Conservation (phyloP, 257 asterid genomes). For the Nemophila menziesii region DNA sequence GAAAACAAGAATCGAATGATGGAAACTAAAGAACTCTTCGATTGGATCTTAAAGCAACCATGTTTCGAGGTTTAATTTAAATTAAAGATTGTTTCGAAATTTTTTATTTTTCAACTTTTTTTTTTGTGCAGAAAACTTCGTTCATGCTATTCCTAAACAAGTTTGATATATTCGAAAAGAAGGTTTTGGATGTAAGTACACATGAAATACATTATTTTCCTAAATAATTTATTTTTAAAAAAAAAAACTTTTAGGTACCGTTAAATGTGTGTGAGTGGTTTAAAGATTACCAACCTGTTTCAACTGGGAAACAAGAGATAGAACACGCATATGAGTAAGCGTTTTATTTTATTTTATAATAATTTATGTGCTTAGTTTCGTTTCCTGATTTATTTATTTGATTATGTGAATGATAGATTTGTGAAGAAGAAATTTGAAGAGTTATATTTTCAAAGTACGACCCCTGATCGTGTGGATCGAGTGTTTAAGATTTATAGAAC, state of each 20-base stretch:
- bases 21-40: conserved; percentile 96
- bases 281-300: conserved; percentile 88
- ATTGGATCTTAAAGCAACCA: conserved; percentile 94
- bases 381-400: neutral
- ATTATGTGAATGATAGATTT: conserved; percentile 38
- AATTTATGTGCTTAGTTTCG: conserved; percentile 3
- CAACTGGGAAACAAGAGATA: conserved; percentile 89
- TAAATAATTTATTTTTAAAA: neutral
- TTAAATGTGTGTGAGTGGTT: conserved; percentile 80
- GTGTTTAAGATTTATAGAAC: conserved; percentile 94
- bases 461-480: conserved; percentile 89
- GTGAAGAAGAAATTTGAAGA: conserved; percentile 98
- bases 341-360: conserved; percentile 7
- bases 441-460: conserved; percentile 82
- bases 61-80: conserved; percentile 71
- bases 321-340: conserved; percentile 99
- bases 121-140: conserved; percentile 78
- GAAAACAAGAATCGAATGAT: conserved; percentile 85
- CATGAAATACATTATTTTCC: conserved; percentile 9
- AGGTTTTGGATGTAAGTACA: conserved; percentile 70
- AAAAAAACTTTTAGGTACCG: conserved; percentile 59
- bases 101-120: neutral
- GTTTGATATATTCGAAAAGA: conserved; percentile 93
- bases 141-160: conserved; percentile 97
- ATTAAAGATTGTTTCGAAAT: neutral